A percentile compares a stretch with the other conserved stretches of the same genome.
phyloP scores from a whole-genome alignment of 306 rosid genomes.

The barrel medic (Medicago truncatula) region DNA sequence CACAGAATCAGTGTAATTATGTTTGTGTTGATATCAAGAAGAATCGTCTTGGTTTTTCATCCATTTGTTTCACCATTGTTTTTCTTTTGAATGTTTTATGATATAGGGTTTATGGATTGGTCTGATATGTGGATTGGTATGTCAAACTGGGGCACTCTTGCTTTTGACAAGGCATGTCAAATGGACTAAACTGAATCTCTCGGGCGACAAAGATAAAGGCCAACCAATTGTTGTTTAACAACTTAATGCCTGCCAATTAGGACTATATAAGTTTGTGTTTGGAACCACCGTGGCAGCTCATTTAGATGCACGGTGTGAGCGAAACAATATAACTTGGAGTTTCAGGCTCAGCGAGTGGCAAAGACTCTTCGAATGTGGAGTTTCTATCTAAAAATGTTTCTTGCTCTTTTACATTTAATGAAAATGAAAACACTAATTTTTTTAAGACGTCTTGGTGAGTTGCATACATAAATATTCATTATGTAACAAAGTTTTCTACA shows the following conservation, averaged over 20 bases:
- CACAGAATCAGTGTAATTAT: background rate
- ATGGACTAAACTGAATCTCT: constrained; percentile 53
- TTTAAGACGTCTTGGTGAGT: background rate
- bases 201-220: constrained; percentile 23
- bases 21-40: background rate
- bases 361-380: background rate
- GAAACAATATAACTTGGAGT: background rate
- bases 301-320: background rate
- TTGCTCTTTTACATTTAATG: background rate
- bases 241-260: background rate
- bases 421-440: no score
- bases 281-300: background rate
- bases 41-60: background rate
- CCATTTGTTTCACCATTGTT: background rate
- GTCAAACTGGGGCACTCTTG: constrained; percentile 60
- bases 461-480: background rate
- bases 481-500: background rate
- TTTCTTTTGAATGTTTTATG: constrained; percentile 13
- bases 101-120: constrained; percentile 89
- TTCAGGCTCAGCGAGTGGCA: background rate
- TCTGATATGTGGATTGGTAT: constrained; percentile 63
- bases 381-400: background rate
- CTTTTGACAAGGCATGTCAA: constrained; percentile 45
- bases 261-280: background rate
- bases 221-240: constrained; percentile 25